Conservation (phyloP, 306 rosid species). For the Cucumis melo region DNA sequence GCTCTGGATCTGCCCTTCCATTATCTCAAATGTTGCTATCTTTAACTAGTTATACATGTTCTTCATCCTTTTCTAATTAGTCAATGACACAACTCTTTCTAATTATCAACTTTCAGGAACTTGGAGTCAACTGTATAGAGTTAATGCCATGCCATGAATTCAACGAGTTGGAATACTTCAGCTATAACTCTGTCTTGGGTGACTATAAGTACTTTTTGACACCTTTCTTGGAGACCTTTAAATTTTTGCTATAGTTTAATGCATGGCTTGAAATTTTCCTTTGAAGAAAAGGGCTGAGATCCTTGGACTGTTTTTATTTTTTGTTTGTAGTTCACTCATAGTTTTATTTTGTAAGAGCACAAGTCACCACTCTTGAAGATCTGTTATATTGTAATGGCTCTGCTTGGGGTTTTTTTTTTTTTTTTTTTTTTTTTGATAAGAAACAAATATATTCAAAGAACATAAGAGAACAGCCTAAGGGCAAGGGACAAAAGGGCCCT, state of each 20-base stretch:
- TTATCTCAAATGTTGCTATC: not conserved
- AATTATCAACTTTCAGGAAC: slow-evolving; percentile 51
- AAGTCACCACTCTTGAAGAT: not conserved
- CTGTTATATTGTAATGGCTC: not conserved
- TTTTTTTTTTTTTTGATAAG: too few species aligned
- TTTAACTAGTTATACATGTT: not conserved
- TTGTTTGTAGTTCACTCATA: not conserved
- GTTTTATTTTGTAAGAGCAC: not conserved
- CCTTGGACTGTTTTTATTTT: not conserved
- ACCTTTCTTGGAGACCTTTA: not conserved
- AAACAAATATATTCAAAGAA: too few species aligned
- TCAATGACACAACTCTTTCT: not conserved
- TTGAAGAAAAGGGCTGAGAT: not conserved
- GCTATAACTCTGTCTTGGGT: slow-evolving; percentile 75
- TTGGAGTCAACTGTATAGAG: slow-evolving; percentile 89
- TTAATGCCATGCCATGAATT: slow-evolving; percentile 95
- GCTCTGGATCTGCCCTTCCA: not conserved
- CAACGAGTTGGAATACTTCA: slow-evolving; percentile 78
- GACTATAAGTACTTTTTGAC: slow-evolving; percentile 40
- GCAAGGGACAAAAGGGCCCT: too few species aligned
- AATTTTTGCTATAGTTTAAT: not conserved
- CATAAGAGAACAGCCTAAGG: too few species aligned
- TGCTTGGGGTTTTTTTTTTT: not conserved
- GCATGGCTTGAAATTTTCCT: not conserved
- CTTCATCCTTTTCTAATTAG: not conserved